phyloP scores from a whole-genome alignment of 2,329 filamentous ascomycete species.

The Penicillium sp. region DNA sequence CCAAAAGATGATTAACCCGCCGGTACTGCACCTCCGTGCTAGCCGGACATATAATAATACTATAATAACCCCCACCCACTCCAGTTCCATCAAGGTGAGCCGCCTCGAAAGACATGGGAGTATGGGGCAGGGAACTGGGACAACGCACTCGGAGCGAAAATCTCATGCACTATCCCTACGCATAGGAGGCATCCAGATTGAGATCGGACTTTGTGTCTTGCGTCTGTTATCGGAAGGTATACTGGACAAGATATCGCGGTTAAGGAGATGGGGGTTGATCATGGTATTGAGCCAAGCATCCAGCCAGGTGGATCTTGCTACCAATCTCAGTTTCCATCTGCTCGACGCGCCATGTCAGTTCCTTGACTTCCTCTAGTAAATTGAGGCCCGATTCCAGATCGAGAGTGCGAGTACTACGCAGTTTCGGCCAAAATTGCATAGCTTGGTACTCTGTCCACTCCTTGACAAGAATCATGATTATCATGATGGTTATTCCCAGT shows the following conservation, averaged over 20 bases:
- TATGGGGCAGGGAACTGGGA: background rate
- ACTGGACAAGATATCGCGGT: background rate
- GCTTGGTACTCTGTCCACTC: conserved; percentile 7
- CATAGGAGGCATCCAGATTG: conserved; percentile 5
- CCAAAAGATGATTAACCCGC: background rate
- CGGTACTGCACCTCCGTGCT: background rate
- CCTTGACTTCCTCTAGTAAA: background rate
- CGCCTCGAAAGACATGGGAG: conserved; percentile 10
- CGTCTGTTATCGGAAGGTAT: background rate
- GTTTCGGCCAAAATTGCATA: conserved; percentile 8
- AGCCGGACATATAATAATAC: background rate
- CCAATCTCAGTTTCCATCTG: background rate
- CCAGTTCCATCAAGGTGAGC: conserved; percentile 10
- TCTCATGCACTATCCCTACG: conserved; percentile 4
- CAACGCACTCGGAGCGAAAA: background rate
- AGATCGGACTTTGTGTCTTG: background rate
- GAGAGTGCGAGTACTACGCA: background rate
- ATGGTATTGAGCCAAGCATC: background rate
- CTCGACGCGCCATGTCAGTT: background rate
- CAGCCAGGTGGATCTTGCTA: background rate
- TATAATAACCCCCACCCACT: background rate
- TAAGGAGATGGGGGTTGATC: background rate
- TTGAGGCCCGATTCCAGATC: conserved; percentile 4
- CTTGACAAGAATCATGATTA: conserved; percentile 6
- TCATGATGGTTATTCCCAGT: conserved; percentile 1